Conservation (phyloP, 2,329 filamentous ascomycete species). For the Conoideocrella luteorostrata region DNA sequence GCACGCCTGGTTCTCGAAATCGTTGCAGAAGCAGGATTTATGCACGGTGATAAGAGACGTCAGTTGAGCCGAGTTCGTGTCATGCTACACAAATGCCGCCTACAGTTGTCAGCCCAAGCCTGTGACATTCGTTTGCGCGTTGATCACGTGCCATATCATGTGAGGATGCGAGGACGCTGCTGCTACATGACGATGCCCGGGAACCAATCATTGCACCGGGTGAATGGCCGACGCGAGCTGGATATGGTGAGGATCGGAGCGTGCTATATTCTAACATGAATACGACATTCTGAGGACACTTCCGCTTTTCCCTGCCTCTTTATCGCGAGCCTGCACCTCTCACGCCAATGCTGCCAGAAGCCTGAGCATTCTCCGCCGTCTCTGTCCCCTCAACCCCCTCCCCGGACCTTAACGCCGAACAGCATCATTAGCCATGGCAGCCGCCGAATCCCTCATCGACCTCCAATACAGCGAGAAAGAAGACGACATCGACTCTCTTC, state of each 20-base stretch:
- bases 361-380: neutral
- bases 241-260: neutral
- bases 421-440: conserved; percentile 18
- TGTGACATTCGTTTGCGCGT: neutral
- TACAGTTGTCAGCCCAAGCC: neutral
- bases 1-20: too few species aligned
- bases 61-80: neutral
- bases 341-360: too few species aligned
- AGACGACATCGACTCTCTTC: conserved; percentile 58
- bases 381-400: neutral
- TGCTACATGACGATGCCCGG: too few species aligned
- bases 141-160: too few species aligned
- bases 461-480: conserved; percentile 44
- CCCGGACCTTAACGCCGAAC: too few species aligned
- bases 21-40: too few species aligned
- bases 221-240: neutral
- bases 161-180: too few species aligned
- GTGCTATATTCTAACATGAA: neutral
- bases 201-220: conserved; percentile 8
- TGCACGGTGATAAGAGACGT: neutral
- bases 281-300: neutral
- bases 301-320: neutral
- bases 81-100: neutral
- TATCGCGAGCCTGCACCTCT: too few species aligned
- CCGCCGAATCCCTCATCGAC: conserved; percentile 42